A percentile compares a stretch with the other conserved stretches of the same genome.
These are phyloP conservation scores for Xerocomus spinulosus DNA, from an alignment of 768 basidiomycete species.

Conservation along the genomic window DNA sequence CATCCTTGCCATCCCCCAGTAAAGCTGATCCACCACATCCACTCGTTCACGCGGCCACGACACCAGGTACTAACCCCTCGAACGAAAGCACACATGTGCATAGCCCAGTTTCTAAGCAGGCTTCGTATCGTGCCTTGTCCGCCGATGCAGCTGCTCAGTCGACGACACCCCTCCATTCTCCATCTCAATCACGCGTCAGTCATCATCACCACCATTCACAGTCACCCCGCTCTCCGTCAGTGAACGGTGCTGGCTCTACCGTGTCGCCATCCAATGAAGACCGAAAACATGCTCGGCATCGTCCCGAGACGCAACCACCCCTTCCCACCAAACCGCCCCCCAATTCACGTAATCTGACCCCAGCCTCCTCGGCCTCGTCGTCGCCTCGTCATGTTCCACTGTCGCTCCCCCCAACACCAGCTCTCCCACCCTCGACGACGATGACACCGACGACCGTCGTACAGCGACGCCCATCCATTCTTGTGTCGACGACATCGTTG, in stretches of 20 bases:
- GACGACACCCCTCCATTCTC: constrained; percentile 17
- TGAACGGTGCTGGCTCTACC: background rate
- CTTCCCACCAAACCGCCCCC: constrained; percentile 27
- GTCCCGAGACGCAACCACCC: constrained; percentile 13
- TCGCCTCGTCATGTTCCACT: constrained; percentile 47
- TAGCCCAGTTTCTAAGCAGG: constrained; percentile 14
- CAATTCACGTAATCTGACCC: constrained; percentile 48
- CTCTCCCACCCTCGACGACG: constrained; percentile 27
- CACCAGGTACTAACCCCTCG: constrained; percentile 38
- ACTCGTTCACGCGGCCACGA: constrained; percentile 38
- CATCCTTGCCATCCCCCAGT: constrained; percentile 22
- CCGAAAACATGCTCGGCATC: constrained; percentile 20
- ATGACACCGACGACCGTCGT: constrained; percentile 46
- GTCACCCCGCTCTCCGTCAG: constrained; percentile 12
- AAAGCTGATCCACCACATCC: constrained; percentile 18
- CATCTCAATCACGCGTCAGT: constrained; percentile 20
- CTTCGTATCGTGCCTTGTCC: constrained; percentile 24
- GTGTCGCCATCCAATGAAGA: constrained; percentile 11
- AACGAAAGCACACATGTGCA: constrained; percentile 11
- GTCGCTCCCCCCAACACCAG: constrained; percentile 30
- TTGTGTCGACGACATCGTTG: constrained; percentile 34
- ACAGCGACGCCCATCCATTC: constrained; percentile 38
- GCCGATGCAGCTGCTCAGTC: constrained; percentile 20
- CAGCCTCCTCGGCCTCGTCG: constrained; percentile 53
- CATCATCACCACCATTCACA: constrained; percentile 7